Percentiles rank a stretch among this genome's conserved stretches.
Evolutionary conservation across 371 early-diverging fungal species (phyloP).

Genomic region (Batkoa obscura): DNA sequence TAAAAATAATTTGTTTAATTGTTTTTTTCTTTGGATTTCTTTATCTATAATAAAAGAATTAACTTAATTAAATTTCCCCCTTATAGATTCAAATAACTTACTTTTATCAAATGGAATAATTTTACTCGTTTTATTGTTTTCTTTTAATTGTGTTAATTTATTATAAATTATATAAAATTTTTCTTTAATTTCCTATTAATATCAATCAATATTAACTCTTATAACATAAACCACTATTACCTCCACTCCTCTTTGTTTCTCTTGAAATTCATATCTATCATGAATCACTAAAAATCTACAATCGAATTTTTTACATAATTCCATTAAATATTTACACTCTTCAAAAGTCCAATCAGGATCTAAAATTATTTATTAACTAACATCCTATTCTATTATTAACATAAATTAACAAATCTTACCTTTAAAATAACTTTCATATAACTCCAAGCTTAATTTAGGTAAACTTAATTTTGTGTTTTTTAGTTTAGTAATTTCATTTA

Average conservation of each 20-base stretch:
- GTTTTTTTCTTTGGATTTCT: neutral
- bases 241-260: conserved; percentile 24
- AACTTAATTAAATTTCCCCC: too few relatives aligned
- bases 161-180: conserved; percentile 41
- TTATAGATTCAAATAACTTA: neutral
- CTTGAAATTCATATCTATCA: conserved; percentile 50
- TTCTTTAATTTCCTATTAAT: conserved; percentile 51
- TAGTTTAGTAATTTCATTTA: too few relatives aligned
- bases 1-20: neutral
- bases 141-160: neutral
- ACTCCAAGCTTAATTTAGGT: too few relatives aligned
- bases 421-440: neutral
- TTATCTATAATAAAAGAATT: neutral
- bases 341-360: conserved; percentile 61
- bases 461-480: too few relatives aligned
- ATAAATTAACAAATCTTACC: neutral
- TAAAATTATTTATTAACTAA: conserved; percentile 5
- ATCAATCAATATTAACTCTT: neutral
- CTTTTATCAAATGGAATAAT: conserved; percentile 3
- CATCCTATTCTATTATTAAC: neutral
- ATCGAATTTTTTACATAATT: conserved; percentile 54
- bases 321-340: conserved; percentile 69
- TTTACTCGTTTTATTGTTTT: neutral
- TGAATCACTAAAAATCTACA: conserved; percentile 62
- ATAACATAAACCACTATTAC: conserved; percentile 14